Evolutionary conservation across 257 asterid genomes (phyloP), one percentile per base, ranked within the genome.

Genomic region (Solanum lycopersicoides): DNA sequence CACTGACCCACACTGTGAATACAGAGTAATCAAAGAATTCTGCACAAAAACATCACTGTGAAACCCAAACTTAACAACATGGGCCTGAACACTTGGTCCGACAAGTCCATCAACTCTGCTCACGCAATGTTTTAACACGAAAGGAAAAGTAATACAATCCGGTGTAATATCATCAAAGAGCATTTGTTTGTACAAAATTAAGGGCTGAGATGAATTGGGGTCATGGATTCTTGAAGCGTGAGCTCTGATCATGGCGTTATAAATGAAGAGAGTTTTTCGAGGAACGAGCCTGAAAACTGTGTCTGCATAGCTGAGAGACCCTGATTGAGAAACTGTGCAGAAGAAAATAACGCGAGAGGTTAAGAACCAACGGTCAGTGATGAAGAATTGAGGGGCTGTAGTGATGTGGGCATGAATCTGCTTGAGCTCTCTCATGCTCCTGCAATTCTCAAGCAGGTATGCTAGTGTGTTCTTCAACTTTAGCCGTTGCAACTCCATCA

Each of bases 191-290:
- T 94, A 96, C 82, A 96, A 88, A 88, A 88, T 9, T 21, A 93
- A 89, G 86, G 92, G 90, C 84, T 89, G 88, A 65, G 16, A 56
- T 39, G 92, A 92, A 72, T 50, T 37, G 42, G 94, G 93, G 50
- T 91, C 89, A 45, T 85, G 87, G 23, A 85, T 84, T 84, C 91
- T 93, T 41, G 92, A 90, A 82, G 98, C 93, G 12, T 88, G 82
- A 66, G 95, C 97, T 90, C 98, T 91, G 84, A 96, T 94, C 92
- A 96, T 89, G 45, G 97, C 95, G 82, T 95, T 96, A 88, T 92
- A 96, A 45, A 86, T 42, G 76, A 91, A 96, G 86, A 92, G 90
- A 87, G 88, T 95, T 39, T 94, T 96, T 32, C 69, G 88, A 18
- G 77, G 87, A 42, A 91, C 82, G 88, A 83, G 88, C 2, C 71